Evolutionary conservation across 768 basidiomycete genomes (phyloP).

Genomic region (Boletus sp.): DNA sequence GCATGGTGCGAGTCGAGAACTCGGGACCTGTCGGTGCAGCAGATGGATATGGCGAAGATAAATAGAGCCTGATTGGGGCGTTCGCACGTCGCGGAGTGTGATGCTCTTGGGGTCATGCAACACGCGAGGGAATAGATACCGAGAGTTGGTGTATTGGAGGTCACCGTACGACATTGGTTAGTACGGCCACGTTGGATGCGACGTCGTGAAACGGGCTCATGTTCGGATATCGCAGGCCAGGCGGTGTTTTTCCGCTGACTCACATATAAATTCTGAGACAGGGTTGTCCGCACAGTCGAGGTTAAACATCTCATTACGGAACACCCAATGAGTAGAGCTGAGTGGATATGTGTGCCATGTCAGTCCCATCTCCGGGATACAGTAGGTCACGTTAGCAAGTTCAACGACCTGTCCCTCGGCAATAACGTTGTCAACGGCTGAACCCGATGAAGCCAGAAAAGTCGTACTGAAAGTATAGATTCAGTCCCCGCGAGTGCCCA

Average conservation of each 20-base stretch:
- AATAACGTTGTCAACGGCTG: slow-evolving; percentile 45
- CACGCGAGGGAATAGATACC: slow-evolving; percentile 39
- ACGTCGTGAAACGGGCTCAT: slow-evolving; percentile 25
- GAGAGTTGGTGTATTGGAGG: slow-evolving; percentile 46
- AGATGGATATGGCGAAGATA: slow-evolving; percentile 41
- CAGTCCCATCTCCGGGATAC: slow-evolving; percentile 41
- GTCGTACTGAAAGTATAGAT: background rate
- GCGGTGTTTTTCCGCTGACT: slow-evolving; percentile 30
- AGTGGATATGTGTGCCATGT: slow-evolving; percentile 12
- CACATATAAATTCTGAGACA: slow-evolving; percentile 34
- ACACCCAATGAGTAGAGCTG: slow-evolving; percentile 28
- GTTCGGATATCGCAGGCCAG: slow-evolving; percentile 35
- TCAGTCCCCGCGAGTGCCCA: background rate
- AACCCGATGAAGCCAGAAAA: background rate
- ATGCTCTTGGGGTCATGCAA: slow-evolving; percentile 41
- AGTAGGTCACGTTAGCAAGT: slow-evolving; percentile 33
- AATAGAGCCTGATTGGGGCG: slow-evolving; percentile 38
- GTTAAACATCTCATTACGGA: slow-evolving; percentile 28
- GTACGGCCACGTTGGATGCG: background rate
- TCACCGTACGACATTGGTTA: slow-evolving; percentile 28
- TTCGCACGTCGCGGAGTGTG: slow-evolving; percentile 36
- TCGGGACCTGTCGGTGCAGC: slow-evolving; percentile 19
- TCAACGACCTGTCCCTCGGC: slow-evolving; percentile 40
- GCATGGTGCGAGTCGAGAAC: slow-evolving; percentile 40
- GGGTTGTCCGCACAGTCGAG: slow-evolving; percentile 38